phyloP scores from a whole-genome alignment of 306 rosid species.

The Sechiopsis laciniata region DNA sequence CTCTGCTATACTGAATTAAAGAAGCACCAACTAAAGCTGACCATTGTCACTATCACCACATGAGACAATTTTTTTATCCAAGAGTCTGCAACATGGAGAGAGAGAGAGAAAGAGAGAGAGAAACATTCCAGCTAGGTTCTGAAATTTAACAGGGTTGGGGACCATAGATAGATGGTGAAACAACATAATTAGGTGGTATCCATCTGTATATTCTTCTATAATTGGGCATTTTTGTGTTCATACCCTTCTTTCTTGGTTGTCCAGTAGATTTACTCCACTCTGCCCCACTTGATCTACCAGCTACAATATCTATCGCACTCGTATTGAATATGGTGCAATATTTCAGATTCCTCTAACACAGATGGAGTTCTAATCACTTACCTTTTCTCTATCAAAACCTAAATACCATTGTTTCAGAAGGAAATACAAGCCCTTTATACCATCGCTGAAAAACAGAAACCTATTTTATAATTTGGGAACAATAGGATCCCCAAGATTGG shows the following conservation, averaged over 20 bases:
- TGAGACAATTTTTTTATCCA: constrained; percentile 21
- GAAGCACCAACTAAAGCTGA: constrained; percentile 22
- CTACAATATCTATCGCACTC: constrained; percentile 26
- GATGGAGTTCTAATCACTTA: constrained; percentile 13
- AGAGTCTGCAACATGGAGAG: neutral
- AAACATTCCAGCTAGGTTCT: constrained; percentile 45
- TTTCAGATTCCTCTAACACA: constrained; percentile 30
- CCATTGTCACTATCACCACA: constrained; percentile 19
- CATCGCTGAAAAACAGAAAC: constrained; percentile 11
- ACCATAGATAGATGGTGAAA: constrained; percentile 43
- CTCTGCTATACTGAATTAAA: constrained; percentile 18
- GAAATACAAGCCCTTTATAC: constrained; percentile 11
- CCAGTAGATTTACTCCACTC: constrained; percentile 35
- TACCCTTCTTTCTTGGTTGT: constrained; percentile 37
- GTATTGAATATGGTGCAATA: constrained; percentile 27
- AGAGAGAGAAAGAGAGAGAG: constrained; percentile 20
- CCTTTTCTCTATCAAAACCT: constrained; percentile 23
- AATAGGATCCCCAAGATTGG: constrained; percentile 20
- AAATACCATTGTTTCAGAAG: constrained; percentile 9
- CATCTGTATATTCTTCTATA: constrained; percentile 37
- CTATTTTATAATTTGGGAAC: constrained; percentile 11
- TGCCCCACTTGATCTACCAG: constrained; percentile 40
- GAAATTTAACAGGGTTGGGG: constrained; percentile 52
- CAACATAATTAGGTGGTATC: constrained; percentile 41
- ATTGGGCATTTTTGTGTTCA: constrained; percentile 45